Evolutionary conservation across 2,329 filamentous ascomycete species (phyloP).

Genomic region (Didymella glomerata): DNA sequence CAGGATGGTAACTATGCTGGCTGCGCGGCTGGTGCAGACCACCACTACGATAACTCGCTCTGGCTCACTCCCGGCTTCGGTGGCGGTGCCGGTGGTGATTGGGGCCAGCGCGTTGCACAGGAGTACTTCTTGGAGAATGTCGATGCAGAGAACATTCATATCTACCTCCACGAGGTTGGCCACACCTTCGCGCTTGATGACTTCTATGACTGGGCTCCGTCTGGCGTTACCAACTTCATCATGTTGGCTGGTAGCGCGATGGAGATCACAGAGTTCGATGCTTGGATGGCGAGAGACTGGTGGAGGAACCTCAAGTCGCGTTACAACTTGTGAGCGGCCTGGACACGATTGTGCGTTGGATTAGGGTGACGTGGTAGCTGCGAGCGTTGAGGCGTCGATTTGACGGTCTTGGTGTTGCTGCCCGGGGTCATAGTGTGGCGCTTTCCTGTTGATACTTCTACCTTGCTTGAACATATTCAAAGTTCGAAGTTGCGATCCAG

Average conservation of each 20-base stretch:
- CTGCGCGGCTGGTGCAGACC: slow-evolving; percentile 51
- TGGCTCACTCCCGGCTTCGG: slow-evolving; percentile 59
- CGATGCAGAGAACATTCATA: slow-evolving; percentile 53
- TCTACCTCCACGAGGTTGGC: slow-evolving; percentile 58
- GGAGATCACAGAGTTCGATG: slow-evolving; percentile 59
- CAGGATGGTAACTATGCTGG: slow-evolving; percentile 54
- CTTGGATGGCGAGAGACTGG: slow-evolving; percentile 61
- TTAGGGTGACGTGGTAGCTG: no score
- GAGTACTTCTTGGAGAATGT: slow-evolving; percentile 56
- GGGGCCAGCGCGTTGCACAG: slow-evolving; percentile 57
- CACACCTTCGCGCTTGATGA: slow-evolving; percentile 58
- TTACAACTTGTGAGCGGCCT: slow-evolving; percentile 25
- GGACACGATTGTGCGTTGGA: no score
- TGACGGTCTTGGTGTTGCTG: neutral
- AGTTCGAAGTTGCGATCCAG: no score
- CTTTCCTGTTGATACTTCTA: slow-evolving; percentile 9
- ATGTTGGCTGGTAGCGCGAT: slow-evolving; percentile 57
- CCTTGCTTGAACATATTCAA: neutral
- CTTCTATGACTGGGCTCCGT: slow-evolving; percentile 58
- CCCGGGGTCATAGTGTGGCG: neutral
- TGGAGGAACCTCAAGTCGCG: slow-evolving; percentile 51
- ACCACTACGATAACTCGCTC: slow-evolving; percentile 57
- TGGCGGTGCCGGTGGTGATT: slow-evolving; percentile 59
- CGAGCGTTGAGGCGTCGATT: neutral
- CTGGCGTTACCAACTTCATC: slow-evolving; percentile 55